Evolutionary conservation across 192 early-diverging fungal species (phyloP), one percentile per base, ranked within the genome.

Genomic region (Entomortierella beljakovae): DNA sequence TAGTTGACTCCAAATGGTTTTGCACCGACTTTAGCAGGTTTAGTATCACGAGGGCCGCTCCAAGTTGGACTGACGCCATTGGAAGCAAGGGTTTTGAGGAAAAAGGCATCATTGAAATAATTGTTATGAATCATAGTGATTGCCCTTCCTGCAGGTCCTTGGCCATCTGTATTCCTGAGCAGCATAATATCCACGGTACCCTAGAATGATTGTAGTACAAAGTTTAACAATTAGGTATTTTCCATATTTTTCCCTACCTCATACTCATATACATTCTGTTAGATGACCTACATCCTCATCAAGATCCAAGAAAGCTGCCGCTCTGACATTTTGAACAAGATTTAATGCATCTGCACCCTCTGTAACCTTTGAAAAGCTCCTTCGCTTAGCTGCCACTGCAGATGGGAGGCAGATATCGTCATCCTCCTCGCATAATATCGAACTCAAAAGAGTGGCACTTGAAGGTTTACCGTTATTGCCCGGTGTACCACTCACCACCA

Each of bases 51-150:
- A 9, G 25, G 50, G 2, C 89, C 76, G 28, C 87, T 88, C 81
- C 85, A 85, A 1, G 79, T 84, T 7, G 86, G 75, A 56, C 90
- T 87, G 8, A 92, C 91, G 46, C 88, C 90, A 56, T 89, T 91
- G 49, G 88, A 91, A 84, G 90, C 88, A 28, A 94, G 60, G 0
- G 93, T 89, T 74, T 97, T 97, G 66, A 97, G 81, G 80, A 98
- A 98, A 64, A 97, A 97, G 15, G 95, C 97, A 77, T 98, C 97
- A 59, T 92, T 94, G 70, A 93, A 96, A 67, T 92, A 96, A 66
- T 95, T 95, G 82, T 98, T 98, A 66, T 90, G 87, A 26, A 96
- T 83, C 49, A 90, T 86, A 0, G 85, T 65, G 23, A 84, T 75
- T n/a, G 71, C 70, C 40, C 88, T 84, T 82, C 60, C 85, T 80